Evolutionary conservation across 2,329 filamentous ascomycete species (phyloP).

Genomic region (Aureobasidium sp.): DNA sequence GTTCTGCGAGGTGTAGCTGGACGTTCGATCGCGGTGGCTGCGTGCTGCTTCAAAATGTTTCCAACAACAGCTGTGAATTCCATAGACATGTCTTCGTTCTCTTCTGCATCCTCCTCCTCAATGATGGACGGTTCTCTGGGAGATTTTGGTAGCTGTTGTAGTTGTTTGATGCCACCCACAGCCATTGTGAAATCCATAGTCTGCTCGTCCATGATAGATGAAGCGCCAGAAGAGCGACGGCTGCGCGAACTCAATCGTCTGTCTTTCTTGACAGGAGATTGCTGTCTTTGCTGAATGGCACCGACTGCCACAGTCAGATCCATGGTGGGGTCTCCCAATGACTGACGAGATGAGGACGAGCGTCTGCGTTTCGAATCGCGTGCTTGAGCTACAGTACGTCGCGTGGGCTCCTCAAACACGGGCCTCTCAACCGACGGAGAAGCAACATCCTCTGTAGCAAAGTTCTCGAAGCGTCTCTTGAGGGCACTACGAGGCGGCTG

Average conservation of each 20-base stretch:
- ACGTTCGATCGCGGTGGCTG: slow-evolving; percentile 7
- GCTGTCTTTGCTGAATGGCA: slow-evolving; percentile 22
- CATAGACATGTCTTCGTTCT: slow-evolving; percentile 44
- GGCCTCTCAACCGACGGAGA: slow-evolving; percentile 21
- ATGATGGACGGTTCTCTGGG: neutral
- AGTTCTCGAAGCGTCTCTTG: slow-evolving; percentile 31
- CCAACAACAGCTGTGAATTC: slow-evolving; percentile 43
- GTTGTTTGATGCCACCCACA: slow-evolving; percentile 35
- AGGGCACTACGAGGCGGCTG: slow-evolving; percentile 30
- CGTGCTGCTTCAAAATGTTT: slow-evolving; percentile 30
- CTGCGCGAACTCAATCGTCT: slow-evolving; percentile 27
- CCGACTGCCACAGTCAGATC: slow-evolving; percentile 33
- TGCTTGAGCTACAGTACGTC: slow-evolving; percentile 21
- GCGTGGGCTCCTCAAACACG: slow-evolving; percentile 25
- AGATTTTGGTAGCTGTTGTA: neutral
- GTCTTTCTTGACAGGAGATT: slow-evolving; percentile 21
- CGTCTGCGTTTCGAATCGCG: slow-evolving; percentile 32
- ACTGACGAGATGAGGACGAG: slow-evolving; percentile 28
- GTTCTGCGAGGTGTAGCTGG: slow-evolving; percentile 29
- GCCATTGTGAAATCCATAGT: slow-evolving; percentile 51
- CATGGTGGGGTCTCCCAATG: slow-evolving; percentile 35
- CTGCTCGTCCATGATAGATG: slow-evolving; percentile 35
- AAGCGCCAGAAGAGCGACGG: slow-evolving; percentile 28
- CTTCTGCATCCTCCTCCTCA: slow-evolving; percentile 27
- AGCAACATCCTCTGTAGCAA: slow-evolving; percentile 30